These are phyloP conservation scores for Trametes sp. DNA, from an alignment of 1,284 basidiomycete genomes.

Conservation along the genomic window DNA sequence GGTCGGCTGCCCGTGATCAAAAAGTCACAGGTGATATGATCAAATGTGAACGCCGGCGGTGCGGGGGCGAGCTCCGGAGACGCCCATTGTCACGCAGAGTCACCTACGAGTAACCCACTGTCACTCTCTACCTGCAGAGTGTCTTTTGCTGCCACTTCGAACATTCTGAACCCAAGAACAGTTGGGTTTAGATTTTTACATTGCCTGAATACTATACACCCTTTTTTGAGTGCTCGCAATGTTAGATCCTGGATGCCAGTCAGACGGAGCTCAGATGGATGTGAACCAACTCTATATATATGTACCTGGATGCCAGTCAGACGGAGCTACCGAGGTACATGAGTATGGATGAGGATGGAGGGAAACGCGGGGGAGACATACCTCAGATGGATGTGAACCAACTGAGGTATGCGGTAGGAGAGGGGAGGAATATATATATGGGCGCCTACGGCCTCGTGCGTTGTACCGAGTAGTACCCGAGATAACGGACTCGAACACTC, in stretches of 20 bases:
- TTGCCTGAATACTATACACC: too few relatives aligned
- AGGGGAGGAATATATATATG: not conserved
- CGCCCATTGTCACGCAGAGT: too few relatives aligned
- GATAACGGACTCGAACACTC: not conserved
- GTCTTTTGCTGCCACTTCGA: too few relatives aligned
- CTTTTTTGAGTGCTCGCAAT: not conserved
- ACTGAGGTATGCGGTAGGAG: not conserved
- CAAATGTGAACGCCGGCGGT: too few relatives aligned
- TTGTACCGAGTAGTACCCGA: not conserved
- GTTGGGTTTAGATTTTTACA: too few relatives aligned
- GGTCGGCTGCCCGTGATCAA: too few relatives aligned
- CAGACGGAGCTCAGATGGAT: not conserved
- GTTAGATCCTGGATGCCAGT: not conserved
- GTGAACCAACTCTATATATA: not conserved
- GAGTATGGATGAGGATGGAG: not conserved
- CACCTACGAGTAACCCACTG: too few relatives aligned
- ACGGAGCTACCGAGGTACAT: not conserved
- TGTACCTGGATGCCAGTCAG: not conserved
- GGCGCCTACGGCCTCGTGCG: not conserved
- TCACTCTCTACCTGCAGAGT: too few relatives aligned
- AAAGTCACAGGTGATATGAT: too few relatives aligned
- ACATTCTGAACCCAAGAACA: too few relatives aligned
- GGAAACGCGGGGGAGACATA: not conserved
- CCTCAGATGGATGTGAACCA: constrained; percentile 2
- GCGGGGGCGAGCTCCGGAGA: too few relatives aligned